phyloP scores from a whole-genome alignment of 2,329 filamentous ascomycete genomes.

The Reticulascus tulasneorum region DNA sequence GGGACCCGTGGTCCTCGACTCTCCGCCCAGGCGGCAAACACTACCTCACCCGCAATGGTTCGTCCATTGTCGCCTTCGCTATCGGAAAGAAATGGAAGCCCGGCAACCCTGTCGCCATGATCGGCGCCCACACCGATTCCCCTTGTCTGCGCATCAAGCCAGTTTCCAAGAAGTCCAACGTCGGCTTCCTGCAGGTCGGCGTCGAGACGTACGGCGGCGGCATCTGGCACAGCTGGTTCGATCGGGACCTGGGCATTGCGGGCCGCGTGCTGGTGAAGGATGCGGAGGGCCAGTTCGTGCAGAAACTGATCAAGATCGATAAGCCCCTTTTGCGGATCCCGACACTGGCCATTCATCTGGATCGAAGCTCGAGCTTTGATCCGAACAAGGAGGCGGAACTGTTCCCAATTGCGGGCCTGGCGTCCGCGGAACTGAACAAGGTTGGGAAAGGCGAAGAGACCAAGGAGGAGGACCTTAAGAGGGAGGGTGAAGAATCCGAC shows the following conservation, averaged over 20 bases:
- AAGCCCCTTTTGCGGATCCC: constrained; percentile 88
- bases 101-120: constrained; percentile 86
- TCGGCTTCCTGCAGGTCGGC: constrained; percentile 89
- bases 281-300: constrained; percentile 68
- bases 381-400: constrained; percentile 98
- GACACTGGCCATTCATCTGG: constrained; percentile 89
- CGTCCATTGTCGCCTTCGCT: constrained; percentile 88
- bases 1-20: constrained; percentile 78
- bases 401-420: constrained; percentile 87
- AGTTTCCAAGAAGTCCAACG: constrained; percentile 80
- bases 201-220: constrained; percentile 97
- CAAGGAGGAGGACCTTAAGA: too few relatives aligned
- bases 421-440: constrained; percentile 83
- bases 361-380: constrained; percentile 78
- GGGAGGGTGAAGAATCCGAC: constrained; percentile 39
- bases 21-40: constrained; percentile 89
- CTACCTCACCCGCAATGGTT: constrained; percentile 90
- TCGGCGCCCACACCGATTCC: constrained; percentile 95
- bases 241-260: constrained; percentile 86
- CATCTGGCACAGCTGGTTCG: constrained; percentile 98
- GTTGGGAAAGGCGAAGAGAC: constrained; percentile 38
- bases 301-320: constrained; percentile 86
- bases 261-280: constrained; percentile 80
- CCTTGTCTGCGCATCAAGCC: constrained; percentile 91
- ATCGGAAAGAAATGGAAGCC: constrained; percentile 88